These are phyloP conservation scores for Dipsacomyces acuminosporus DNA, from an alignment of 371 early-diverging fungal species.

Conservation along the genomic window DNA sequence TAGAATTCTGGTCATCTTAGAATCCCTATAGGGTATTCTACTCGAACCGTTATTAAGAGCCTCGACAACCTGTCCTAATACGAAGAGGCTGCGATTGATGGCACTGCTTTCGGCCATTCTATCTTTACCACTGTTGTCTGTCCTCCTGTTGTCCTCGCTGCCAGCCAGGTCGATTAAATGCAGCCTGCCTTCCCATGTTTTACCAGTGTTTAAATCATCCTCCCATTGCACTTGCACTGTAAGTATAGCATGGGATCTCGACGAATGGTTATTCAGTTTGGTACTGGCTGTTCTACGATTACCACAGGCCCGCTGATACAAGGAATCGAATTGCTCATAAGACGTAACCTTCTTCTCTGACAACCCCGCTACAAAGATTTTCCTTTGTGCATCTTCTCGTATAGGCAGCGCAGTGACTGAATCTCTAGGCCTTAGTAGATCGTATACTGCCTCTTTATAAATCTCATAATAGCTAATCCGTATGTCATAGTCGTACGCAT, in stretches of 20 bases:
- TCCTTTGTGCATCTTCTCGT: conserved; percentile 52
- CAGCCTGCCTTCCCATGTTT: conserved; percentile 49
- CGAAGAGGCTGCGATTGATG: conserved; percentile 73
- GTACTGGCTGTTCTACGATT: conserved; percentile 63
- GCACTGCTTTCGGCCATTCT: conserved; percentile 64
- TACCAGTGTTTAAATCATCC: conserved; percentile 21
- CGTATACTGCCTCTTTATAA: conserved; percentile 59
- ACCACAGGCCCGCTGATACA: conserved; percentile 50
- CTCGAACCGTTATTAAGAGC: conserved; percentile 54
- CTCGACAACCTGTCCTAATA: conserved; percentile 68
- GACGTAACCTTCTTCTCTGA: conserved; percentile 50
- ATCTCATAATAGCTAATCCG: conserved; percentile 60
- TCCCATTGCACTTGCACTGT: conserved; percentile 44
- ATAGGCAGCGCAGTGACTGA: conserved; percentile 47
- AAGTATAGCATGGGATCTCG: conserved; percentile 63
- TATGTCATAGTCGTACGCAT: conserved; percentile 44
- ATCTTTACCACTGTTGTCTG: conserved; percentile 59
- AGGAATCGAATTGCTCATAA: conserved; percentile 51
- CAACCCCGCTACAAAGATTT: conserved; percentile 56
- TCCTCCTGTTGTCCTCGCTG: conserved; percentile 68
- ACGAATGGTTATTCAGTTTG: conserved; percentile 58
- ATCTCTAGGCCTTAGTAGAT: conserved; percentile 51
- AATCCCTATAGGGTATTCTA: conserved; percentile 69
- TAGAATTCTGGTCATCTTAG: conserved; percentile 69
- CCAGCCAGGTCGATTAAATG: conserved; percentile 73